Percentiles rank a stretch among this genome's conserved stretches.
phyloP scores from a whole-genome alignment of 2,329 filamentous ascomycete species.

The Ophiocordyceps camponoti-leonardi region DNA sequence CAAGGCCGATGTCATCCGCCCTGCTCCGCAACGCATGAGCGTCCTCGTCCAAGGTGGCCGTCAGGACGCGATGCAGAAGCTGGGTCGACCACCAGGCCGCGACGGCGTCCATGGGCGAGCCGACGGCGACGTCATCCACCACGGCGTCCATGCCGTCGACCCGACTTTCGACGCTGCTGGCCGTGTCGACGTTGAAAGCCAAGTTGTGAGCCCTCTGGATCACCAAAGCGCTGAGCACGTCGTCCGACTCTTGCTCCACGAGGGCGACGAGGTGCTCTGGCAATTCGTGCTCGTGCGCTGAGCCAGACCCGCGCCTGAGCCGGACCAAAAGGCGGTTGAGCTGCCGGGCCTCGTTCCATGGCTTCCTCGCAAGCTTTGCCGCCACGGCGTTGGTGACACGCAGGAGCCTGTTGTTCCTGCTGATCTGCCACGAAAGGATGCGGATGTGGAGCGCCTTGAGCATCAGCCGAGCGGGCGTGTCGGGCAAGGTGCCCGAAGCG shows the following conservation, averaged over 20 bases:
- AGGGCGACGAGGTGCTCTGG: constrained; percentile 62
- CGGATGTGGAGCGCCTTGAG: constrained; percentile 82
- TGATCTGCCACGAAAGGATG: constrained; percentile 68
- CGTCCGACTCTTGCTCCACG: constrained; percentile 63
- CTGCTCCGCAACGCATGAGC: constrained; percentile 8
- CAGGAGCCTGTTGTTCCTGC: constrained; percentile 47
- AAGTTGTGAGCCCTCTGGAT: constrained; percentile 79
- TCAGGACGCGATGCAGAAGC: constrained; percentile 51
- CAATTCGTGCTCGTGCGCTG: constrained; percentile 39
- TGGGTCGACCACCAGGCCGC: constrained; percentile 81
- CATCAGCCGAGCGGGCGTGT: constrained; percentile 72
- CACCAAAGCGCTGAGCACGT: constrained; percentile 61
- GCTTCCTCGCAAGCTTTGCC: constrained; percentile 52
- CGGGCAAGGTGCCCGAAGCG: constrained; percentile 71
- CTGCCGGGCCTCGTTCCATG: constrained; percentile 67
- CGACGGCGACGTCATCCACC: constrained; percentile 69
- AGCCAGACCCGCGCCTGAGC: constrained; percentile 20
- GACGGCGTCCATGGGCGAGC: constrained; percentile 75
- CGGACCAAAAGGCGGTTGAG: constrained; percentile 32
- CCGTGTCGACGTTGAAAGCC: constrained; percentile 68
- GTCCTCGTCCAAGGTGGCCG: constrained; percentile 41
- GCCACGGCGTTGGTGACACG: constrained; percentile 52
- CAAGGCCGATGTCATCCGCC: constrained; percentile 41
- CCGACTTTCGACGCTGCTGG: constrained; percentile 41
- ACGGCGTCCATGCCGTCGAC: constrained; percentile 68